Evolutionary conservation across 2,329 filamentous ascomycete genomes (phyloP), one percentile per base, ranked within the genome.

Genomic region (Ceratocystis albifundus): DNA sequence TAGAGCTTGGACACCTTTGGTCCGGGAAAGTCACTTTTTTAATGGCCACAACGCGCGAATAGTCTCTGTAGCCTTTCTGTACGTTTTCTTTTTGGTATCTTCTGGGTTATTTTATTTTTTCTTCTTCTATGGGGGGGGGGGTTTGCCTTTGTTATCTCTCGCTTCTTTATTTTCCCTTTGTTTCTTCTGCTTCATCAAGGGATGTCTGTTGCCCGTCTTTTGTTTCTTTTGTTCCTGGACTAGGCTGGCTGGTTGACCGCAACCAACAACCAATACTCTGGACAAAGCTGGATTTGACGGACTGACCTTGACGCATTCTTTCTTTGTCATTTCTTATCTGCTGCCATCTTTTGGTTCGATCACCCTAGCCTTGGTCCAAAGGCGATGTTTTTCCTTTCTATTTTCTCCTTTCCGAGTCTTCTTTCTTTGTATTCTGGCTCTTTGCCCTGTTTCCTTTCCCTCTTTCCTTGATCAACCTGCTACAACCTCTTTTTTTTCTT

Each of bases 351-450:
- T 41, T 15, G 36, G 36, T 12, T 12, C 36, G 36, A 41, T 12
- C 10, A 12, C 32, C 36, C 36, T 41, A 41, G 36, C 36, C 36
- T 41, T 41, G 36, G 10, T 10, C 36, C 36, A 12, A 41, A 41
- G 36, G 36, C 36, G 12, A 12, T 12, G 36, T 41, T 41, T 48
- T 48, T 8, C 20, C 5, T 20, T 48, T n/a, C n/a, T 48, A 48
- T 48, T 48, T 20, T 62, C 28, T 62, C 41, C 36, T 61, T 66
- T 28, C 7, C 28, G 4, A 62, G 48, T 53, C n/a, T 53, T 53
- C 7, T 46, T n/a, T 46, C n/a, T 48, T n/a, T 7, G 25, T 53
- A 25, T 53, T 53, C 12, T 48, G 46, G 6, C 28, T 12, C 36
- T 4, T 4, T 41, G 10, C 36, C 36, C 36, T 41, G 10, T 41